These are phyloP conservation scores for Bolboschoenus planiculmis DNA, from an alignment of 176 grass and related monocot genomes.

Conservation along the genomic window DNA sequence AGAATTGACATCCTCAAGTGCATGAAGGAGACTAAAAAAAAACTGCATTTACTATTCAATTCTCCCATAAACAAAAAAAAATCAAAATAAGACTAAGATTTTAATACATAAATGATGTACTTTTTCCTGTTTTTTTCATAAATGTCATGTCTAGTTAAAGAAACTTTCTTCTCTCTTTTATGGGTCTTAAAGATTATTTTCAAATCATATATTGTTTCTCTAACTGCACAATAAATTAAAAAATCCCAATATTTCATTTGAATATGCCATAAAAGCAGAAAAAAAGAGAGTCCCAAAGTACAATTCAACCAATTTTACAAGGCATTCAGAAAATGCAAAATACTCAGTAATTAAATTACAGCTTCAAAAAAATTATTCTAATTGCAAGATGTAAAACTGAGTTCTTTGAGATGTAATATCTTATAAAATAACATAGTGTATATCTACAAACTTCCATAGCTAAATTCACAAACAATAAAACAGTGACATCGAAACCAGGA, in stretches of 20 bases:
- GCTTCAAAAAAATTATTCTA: not conserved
- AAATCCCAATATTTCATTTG: not conserved
- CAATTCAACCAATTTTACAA: not conserved
- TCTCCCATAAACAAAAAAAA: not conserved
- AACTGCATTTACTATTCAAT: not conserved
- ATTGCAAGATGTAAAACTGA: not conserved
- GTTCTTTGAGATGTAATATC: not conserved
- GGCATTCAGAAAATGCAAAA: not conserved
- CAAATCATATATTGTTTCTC: not conserved
- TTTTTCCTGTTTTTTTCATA: not conserved
- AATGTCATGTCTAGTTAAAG: not conserved
- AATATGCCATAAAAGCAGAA: not conserved
- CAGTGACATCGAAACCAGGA: not conserved
- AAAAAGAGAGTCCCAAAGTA: not conserved
- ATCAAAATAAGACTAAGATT: not conserved
- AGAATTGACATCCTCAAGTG: not conserved
- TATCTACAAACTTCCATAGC: not conserved
- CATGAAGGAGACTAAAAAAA: not conserved
- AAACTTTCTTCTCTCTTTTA: not conserved
- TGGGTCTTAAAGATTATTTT: not conserved
- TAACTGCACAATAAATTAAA: not conserved
- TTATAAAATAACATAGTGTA: not conserved
- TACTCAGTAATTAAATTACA: not conserved
- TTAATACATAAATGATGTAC: not conserved
- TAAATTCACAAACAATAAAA: slow-evolving; percentile 2